Percentiles rank a stretch among this genome's conserved stretches.
Evolutionary conservation across 1,284 basidiomycete species (phyloP).

Genomic region (Dichomitus squalens): DNA sequence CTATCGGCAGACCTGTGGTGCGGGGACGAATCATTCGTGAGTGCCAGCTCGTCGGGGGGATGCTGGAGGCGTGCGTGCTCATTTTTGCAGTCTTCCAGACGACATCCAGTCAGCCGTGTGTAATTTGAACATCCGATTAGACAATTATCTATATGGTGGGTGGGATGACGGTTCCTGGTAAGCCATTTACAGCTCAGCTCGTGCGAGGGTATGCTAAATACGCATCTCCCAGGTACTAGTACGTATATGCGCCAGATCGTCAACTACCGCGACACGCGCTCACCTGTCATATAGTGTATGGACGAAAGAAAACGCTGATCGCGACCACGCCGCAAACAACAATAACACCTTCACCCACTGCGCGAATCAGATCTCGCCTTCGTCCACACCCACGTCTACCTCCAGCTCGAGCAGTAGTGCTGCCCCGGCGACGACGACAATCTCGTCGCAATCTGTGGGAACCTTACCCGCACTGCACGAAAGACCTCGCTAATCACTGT

Average conservation of each 20-base stretch:
- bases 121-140: slow-evolving; percentile 18
- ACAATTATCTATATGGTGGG: slow-evolving; percentile 19
- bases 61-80: no score
- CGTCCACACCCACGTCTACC: neutral
- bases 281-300: slow-evolving; percentile 1
- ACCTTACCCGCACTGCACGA: neutral
- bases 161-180: slow-evolving; percentile 24
- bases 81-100: slow-evolving; percentile 4
- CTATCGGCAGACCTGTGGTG: neutral
- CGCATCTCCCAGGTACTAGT: slow-evolving; percentile 20
- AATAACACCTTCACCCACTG: slow-evolving; percentile 18
- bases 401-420: neutral
- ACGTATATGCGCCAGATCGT: neutral
- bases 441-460: no score
- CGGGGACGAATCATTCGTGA: slow-evolving; percentile 8
- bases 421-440: no score
- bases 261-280: neutral
- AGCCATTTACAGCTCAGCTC: neutral
- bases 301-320: slow-evolving; percentile 12
- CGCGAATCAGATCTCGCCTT: slow-evolving; percentile 2
- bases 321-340: slow-evolving; percentile 8
- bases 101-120: slow-evolving; percentile 18
- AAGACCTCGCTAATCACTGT: no score
- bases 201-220: neutral
- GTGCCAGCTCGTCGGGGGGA: neutral